Conservation (phyloP, 2,329 filamentous ascomycete species). For the Eutypella sp. region DNA sequence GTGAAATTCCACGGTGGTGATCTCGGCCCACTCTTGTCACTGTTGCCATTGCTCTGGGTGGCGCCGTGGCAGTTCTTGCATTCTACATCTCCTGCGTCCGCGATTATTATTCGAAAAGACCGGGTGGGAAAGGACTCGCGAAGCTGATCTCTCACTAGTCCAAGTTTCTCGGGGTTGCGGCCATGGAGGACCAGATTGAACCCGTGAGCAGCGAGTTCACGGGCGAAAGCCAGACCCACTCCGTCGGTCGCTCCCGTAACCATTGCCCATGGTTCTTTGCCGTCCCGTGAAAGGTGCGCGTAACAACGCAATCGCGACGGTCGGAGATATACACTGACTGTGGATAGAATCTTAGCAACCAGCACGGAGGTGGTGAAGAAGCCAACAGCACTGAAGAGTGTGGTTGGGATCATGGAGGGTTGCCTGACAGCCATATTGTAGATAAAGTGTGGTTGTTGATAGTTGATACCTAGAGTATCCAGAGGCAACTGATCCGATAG, state of each 20-base stretch:
- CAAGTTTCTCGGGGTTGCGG: slow-evolving; percentile 45
- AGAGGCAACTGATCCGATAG: no score
- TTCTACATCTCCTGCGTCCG: slow-evolving; percentile 33
- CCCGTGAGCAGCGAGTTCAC: slow-evolving; percentile 44
- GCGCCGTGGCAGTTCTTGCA: slow-evolving; percentile 9
- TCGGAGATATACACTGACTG: not conserved
- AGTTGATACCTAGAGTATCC: no score
- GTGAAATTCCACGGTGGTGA: slow-evolving; percentile 10
- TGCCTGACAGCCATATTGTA: no score
- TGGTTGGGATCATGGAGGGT: no score
- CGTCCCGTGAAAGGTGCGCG: not conserved
- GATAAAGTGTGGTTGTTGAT: no score
- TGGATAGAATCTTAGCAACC: not conserved
- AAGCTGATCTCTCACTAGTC: slow-evolving; percentile 35
- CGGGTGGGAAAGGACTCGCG: slow-evolving; percentile 31
- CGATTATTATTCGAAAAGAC: slow-evolving; percentile 35
- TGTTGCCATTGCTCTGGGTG: not conserved
- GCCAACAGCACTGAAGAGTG: not conserved
- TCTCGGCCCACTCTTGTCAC: no score
- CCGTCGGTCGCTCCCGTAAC: slow-evolving; percentile 52
- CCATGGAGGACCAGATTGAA: slow-evolving; percentile 57
- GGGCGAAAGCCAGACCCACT: slow-evolving; percentile 46
- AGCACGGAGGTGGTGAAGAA: not conserved
- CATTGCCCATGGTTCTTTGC: slow-evolving; percentile 36
- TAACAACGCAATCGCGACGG: not conserved